Conservation (phyloP, 2,329 filamentous ascomycete species). For the Sporothrix mexicana region DNA sequence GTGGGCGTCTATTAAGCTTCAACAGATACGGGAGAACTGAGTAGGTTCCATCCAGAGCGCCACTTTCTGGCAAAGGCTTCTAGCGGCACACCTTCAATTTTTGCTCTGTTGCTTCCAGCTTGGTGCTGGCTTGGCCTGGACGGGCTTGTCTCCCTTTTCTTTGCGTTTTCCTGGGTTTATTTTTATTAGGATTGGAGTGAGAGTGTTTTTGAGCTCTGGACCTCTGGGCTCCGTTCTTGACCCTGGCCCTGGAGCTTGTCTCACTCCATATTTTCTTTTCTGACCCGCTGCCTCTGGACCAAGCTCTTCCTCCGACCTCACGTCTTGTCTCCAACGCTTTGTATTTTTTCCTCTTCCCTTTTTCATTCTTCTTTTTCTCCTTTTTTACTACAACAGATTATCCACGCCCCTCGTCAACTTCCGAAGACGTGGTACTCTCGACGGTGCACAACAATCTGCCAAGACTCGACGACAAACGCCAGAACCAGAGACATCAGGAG, state of each 20-base stretch:
- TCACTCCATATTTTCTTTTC: not conserved
- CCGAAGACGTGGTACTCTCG: not conserved
- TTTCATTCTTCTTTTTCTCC: not conserved
- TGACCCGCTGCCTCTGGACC: not conserved
- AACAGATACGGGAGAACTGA: not conserved
- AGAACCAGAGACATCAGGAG: not conserved
- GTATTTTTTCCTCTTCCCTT: not conserved
- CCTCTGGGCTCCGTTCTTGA: not conserved
- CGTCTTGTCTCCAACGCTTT: not conserved
- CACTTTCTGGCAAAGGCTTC: conserved; percentile 4
- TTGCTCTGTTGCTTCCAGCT: not conserved
- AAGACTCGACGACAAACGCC: not conserved
- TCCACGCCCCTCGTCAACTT: not conserved
- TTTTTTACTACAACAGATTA: too few relatives aligned
- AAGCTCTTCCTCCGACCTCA: not conserved
- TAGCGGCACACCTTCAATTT: not conserved
- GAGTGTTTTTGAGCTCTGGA: not conserved
- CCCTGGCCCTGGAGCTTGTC: not conserved
- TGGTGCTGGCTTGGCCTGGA: not conserved
- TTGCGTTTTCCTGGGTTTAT: not conserved
- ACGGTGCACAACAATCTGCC: not conserved
- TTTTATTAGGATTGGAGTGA: not conserved
- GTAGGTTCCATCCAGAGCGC: not conserved
- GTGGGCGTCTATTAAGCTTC: conserved; percentile 10
- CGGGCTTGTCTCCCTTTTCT: not conserved